Percentiles rank a stretch among this genome's conserved stretches.
Evolutionary conservation across 768 basidiomycete species (phyloP).

Genomic region (Pisolithus albus): DNA sequence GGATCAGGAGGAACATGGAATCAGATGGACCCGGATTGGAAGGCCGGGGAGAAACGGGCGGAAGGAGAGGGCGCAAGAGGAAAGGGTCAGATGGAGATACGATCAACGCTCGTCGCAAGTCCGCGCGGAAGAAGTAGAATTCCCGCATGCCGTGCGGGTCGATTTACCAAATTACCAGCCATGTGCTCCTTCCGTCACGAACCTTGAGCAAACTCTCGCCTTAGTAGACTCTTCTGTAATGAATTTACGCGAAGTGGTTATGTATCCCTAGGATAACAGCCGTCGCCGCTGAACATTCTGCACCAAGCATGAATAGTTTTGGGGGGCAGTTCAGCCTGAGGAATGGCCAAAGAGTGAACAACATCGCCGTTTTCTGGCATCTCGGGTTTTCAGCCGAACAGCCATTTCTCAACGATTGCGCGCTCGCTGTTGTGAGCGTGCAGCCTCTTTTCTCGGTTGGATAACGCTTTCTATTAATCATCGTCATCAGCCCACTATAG

Average conservation of each 20-base stretch:
- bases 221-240: not conserved
- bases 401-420: constrained; percentile 25
- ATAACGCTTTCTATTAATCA: not conserved
- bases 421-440: constrained; percentile 23
- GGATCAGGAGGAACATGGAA: constrained; percentile 3
- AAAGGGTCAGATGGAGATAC: constrained; percentile 5
- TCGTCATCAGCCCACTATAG: not conserved
- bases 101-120: constrained; percentile 14
- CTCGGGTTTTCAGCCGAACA: not conserved
- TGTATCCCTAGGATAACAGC: no score
- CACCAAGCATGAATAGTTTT: no score
- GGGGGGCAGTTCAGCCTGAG: no score
- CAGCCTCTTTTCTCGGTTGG: constrained; percentile 4
- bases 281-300: no score
- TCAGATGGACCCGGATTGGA: not conserved
- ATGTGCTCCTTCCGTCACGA: not conserved
- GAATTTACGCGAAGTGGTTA: not conserved
- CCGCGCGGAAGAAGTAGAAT: constrained; percentile 13
- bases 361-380: no score
- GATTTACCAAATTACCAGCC: not conserved
- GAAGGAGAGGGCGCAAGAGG: constrained; percentile 18
- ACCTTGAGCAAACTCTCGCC: no score
- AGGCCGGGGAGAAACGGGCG: not conserved
- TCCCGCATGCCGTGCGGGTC: not conserved
- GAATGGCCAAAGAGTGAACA: no score